A percentile compares a stretch with the other conserved stretches of the same genome.
These are phyloP conservation scores for Tetracladium marchalianum DNA, from an alignment of 495 filamentous ascomycete genomes.

Conservation along the genomic window DNA sequence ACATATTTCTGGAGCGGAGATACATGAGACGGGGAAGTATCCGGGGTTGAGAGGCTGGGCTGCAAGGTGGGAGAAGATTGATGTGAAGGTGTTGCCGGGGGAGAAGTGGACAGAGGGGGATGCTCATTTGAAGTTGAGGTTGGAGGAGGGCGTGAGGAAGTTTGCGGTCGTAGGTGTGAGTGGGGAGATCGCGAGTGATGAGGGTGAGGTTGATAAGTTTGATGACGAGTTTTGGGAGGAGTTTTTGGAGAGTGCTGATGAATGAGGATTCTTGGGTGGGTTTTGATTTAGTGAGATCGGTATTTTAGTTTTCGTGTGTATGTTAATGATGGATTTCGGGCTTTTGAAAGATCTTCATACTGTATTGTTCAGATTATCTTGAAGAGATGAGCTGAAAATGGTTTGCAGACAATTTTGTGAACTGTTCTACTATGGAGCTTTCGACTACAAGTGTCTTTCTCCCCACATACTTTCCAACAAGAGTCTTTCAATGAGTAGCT, in stretches of 20 bases:
- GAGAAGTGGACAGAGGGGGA: conserved; percentile 1
- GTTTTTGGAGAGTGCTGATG: conserved; percentile 9
- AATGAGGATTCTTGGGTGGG: neutral
- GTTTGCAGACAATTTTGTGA: too few relatives aligned
- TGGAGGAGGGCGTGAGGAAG: neutral
- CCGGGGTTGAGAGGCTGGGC: conserved; percentile 16
- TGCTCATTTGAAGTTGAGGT: neutral
- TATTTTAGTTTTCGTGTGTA: too few relatives aligned
- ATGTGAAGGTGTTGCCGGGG: neutral
- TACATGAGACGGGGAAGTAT: conserved; percentile 17
- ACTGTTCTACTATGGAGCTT: too few relatives aligned
- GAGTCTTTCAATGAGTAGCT: too few relatives aligned
- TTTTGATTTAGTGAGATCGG: too few relatives aligned
- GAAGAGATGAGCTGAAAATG: too few relatives aligned
- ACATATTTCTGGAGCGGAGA: conserved; percentile 2
- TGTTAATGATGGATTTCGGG: too few relatives aligned
- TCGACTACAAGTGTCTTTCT: too few relatives aligned
- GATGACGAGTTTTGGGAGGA: conserved; percentile 13
- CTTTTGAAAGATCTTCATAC: too few relatives aligned
- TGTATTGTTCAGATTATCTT: too few relatives aligned
- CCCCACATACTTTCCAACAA: too few relatives aligned
- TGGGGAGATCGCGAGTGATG: neutral
- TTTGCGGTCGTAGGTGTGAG: conserved; percentile 2
- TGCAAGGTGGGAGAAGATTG: conserved; percentile 10
- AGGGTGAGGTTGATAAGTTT: conserved; percentile 2